Base-by-base conservation (phyloP, 2,329 filamentous ascomycete genomes). In the Clarireedia homoeocarpa region DNA sequence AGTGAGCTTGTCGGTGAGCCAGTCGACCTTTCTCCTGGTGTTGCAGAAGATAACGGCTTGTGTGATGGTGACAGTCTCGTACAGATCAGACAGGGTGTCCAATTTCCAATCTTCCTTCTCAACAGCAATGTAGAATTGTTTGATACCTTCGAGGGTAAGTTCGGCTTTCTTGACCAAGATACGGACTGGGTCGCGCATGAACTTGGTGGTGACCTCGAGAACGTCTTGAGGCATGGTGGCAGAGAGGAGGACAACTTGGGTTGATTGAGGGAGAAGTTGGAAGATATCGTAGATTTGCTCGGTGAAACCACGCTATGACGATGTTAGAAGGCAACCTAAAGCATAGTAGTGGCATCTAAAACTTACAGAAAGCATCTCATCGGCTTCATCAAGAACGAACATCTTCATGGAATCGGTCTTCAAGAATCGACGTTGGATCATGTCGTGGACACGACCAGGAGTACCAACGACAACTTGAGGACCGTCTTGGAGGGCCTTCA, bases 231-330 rank as follows among this genome's bases (percentile, higher is more conserved):
- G 94, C 86, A 99, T 95, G 74, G 94, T 99, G 70, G 94, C 94
- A 59, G 94, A 97, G 56, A 99, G 85, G 58, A 99, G 89, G 66
- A 97, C 92, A 65, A 99, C 94, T 83, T 99, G 94, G 72, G 92
- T 99, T 62, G 90, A 91, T 78, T 96, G 94, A 57, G 94, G 94
- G 55, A 99, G 88, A 60, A 96, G 89, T 79, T 96, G 92, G 86
- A 96, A 99, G 78, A 99, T 95, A 76, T 99, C 94, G 83, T 99
- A 99, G 80, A 99, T 99, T 81, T 99, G 94, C 82, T 99, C 94
- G 70, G 91, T 96, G 85, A 99, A 99, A 82, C 94, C 94, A 71
- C 92, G 92, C 83, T 89, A 63, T 26, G 69, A 53, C 30, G 55
- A 49, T 64, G 70, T 78, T 69, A 77, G 73, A 39, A 56, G 30